These are phyloP conservation scores for Fistulifera pelliculosa DNA, from an alignment of 108 stramenopile species.

Conservation along the genomic window DNA sequence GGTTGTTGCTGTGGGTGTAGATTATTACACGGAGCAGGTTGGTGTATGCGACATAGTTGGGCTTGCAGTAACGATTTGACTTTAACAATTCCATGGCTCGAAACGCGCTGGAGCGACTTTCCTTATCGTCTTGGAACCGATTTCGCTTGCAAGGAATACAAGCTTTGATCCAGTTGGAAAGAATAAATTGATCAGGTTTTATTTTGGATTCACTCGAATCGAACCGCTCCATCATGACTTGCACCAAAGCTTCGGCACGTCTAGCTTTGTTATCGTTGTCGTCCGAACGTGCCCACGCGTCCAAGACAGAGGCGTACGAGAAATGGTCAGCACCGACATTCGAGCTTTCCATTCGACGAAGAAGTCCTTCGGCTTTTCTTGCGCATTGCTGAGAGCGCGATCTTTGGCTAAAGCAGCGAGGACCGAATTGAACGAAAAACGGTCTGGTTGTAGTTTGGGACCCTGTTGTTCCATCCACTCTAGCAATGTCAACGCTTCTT, in stretches of 20 bases:
- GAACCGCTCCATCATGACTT: constrained; percentile 7
- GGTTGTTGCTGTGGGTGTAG: background rate
- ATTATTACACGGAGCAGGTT: constrained; percentile 2
- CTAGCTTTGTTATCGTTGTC: background rate
- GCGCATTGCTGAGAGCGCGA: background rate
- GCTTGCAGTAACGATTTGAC: constrained; percentile 1
- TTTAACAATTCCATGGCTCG: constrained; percentile 8
- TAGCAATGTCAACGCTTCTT: constrained; percentile 42
- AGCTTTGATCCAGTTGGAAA: constrained; percentile 12
- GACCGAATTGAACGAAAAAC: constrained; percentile 57
- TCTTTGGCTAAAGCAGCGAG: constrained; percentile 31
- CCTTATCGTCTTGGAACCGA: background rate
- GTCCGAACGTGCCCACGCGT: constrained; percentile 29
- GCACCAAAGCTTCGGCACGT: background rate
- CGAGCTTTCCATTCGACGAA: constrained; percentile 5
- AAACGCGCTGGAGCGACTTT: background rate
- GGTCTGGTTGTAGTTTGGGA: constrained; percentile 28
- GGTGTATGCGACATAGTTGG: constrained; percentile 4
- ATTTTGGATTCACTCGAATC: background rate
- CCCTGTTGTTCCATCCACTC: constrained; percentile 34
- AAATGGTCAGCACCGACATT: constrained; percentile 44
- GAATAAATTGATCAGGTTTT: constrained; percentile 12
- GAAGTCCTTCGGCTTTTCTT: constrained; percentile 6
- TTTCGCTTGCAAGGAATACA: constrained; percentile 4
- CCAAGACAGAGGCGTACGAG: constrained; percentile 49